phyloP scores from a whole-genome alignment of 2,329 filamentous ascomycete species.

The Aplosporella prunicola region DNA sequence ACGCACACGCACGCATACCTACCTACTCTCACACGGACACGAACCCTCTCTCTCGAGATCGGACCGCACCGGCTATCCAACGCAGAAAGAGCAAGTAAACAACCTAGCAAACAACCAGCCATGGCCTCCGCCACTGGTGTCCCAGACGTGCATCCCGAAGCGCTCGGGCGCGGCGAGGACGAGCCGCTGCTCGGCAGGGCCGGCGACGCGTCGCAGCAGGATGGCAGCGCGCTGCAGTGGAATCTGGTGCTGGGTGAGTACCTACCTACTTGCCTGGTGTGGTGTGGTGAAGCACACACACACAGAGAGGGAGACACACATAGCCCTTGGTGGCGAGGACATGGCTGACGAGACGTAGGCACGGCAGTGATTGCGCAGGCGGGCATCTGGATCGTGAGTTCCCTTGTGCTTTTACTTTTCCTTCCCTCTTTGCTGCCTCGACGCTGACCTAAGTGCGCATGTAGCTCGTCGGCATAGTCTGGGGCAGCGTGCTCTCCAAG shows the following conservation, averaged over 20 bases:
- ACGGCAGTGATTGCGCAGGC: constrained; percentile 73
- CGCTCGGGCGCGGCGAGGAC: constrained; percentile 38
- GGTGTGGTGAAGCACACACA: no score
- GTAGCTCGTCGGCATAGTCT: constrained; percentile 63
- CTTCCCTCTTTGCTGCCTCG: no score
- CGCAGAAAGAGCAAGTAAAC: no score
- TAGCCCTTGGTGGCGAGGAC: constrained; percentile 12
- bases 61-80: no score
- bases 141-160: constrained; percentile 41
- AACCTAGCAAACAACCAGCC: no score
- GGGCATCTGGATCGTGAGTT: constrained; percentile 58
- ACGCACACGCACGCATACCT: no score
- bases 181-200: constrained; percentile 60
- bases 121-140: constrained; percentile 65
- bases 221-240: constrained; percentile 52
- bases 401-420: no score
- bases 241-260: constrained; percentile 84
- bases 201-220: constrained; percentile 63
- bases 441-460: constrained; percentile 1
- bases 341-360: no score
- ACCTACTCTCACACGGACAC: no score
- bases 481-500: constrained; percentile 63
- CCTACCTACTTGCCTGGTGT: constrained; percentile 18
- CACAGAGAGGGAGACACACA: constrained; percentile 13
- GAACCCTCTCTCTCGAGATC: no score